A percentile compares a stretch with the other conserved stretches of the same genome.
Conservation (phyloP, 768 basidiomycete species). For the Amanita pseudoporphyria region DNA sequence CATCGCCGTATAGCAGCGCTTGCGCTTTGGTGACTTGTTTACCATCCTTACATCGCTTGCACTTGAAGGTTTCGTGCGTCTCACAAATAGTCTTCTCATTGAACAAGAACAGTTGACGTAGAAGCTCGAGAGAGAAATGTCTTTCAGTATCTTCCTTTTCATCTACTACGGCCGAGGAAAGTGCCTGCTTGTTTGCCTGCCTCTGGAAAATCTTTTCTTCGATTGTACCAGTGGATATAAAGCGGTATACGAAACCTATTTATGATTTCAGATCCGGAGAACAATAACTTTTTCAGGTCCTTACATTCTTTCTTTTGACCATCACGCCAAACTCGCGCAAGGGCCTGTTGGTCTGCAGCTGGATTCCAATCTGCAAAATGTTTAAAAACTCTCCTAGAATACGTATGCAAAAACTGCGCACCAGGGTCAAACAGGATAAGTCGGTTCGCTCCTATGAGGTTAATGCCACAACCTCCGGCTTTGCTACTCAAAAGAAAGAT, state of each 20-base stretch:
- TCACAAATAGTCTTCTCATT: slow-evolving; percentile 82
- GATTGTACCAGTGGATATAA: slow-evolving; percentile 94
- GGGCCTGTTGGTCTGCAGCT: slow-evolving; percentile 95
- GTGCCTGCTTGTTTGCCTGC: slow-evolving; percentile 91
- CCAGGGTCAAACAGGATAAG: slow-evolving; percentile 95
- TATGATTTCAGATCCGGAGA: background rate
- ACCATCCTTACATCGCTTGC: slow-evolving; percentile 82
- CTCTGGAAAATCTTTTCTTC: slow-evolving; percentile 99
- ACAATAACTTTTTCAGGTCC: slow-evolving; percentile 14
- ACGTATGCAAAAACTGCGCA: slow-evolving; percentile 21
- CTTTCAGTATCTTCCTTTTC: slow-evolving; percentile 93
- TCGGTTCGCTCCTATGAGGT: slow-evolving; percentile 91
- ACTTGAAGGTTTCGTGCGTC: slow-evolving; percentile 98
- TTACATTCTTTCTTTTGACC: slow-evolving; percentile 99
- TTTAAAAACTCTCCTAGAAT: slow-evolving; percentile 3
- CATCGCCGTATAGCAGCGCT: slow-evolving; percentile 90
- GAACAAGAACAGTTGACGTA: slow-evolving; percentile 87
- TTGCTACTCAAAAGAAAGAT: slow-evolving; percentile 92
- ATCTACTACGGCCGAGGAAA: slow-evolving; percentile 97
- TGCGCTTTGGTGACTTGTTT: slow-evolving; percentile 76
- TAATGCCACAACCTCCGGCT: slow-evolving; percentile 95
- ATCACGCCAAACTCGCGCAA: slow-evolving; percentile 98
- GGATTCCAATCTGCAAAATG: slow-evolving; percentile 85
- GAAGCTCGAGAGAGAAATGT: slow-evolving; percentile 84
- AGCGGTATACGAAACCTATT: slow-evolving; percentile 93